Evolutionary conservation across 2,329 filamentous ascomycete genomes (phyloP).

Genomic region (Ophiosphaerella narmari): DNA sequence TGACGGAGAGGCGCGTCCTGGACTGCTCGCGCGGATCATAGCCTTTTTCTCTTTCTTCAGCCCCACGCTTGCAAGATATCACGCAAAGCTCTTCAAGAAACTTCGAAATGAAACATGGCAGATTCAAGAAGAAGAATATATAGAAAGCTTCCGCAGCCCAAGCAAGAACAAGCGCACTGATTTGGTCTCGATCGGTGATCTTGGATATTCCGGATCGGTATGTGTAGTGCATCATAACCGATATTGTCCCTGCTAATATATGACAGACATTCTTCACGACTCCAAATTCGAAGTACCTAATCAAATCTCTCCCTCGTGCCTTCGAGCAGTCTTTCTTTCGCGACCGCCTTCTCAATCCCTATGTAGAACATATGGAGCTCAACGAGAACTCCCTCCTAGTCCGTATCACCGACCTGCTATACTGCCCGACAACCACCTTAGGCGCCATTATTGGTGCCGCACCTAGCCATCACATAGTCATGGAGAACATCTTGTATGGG

Average conservation of each 20-base stretch:
- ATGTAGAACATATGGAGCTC: conserved; percentile 65
- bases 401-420: conserved; percentile 72
- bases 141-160: conserved; percentile 56
- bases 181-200: conserved; percentile 65
- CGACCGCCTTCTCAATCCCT: conserved; percentile 67
- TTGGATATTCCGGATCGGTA: conserved; percentile 74
- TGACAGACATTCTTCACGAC: conserved; percentile 71
- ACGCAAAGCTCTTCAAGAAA: conserved; percentile 55
- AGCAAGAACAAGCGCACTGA: conserved; percentile 45
- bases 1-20: conserved; percentile 25
- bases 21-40: conserved; percentile 52
- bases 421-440: conserved; percentile 60
- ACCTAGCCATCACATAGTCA: conserved; percentile 74
- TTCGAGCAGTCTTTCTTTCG: conserved; percentile 75
- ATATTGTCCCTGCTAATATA: conserved; percentile 9
- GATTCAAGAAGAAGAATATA: conserved; percentile 60
- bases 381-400: conserved; percentile 67
- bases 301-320: conserved; percentile 71
- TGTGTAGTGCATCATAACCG: conserved; percentile 6
- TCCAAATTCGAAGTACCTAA: conserved; percentile 66
- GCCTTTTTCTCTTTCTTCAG: conserved; percentile 61
- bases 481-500: conserved; percentile 75
- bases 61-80: conserved; percentile 54
- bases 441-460: conserved; percentile 64
- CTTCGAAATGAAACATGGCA: conserved; percentile 59